These are phyloP conservation scores for Paracoccidioides lutzii DNA, from an alignment of 2,329 filamentous ascomycete genomes.

Conservation along the genomic window DNA sequence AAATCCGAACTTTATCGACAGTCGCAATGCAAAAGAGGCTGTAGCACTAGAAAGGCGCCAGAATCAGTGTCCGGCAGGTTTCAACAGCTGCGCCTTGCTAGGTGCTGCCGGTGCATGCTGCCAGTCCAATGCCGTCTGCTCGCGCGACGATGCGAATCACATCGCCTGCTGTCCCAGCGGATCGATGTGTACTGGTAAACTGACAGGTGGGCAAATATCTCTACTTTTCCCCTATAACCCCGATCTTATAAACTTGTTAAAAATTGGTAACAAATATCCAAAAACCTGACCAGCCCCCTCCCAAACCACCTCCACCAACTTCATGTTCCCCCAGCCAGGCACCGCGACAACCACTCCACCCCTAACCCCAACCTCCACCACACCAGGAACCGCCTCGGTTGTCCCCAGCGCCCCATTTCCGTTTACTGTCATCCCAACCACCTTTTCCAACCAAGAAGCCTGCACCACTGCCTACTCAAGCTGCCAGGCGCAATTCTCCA, in stretches of 20 bases:
- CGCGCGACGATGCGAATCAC: slow-evolving; percentile 42
- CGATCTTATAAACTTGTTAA: background rate
- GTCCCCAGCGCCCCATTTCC: slow-evolving; percentile 39
- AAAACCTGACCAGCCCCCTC: slow-evolving; percentile 11
- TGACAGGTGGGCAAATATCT: slow-evolving; percentile 21
- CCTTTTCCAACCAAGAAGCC: slow-evolving; percentile 37
- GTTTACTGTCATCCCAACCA: slow-evolving; percentile 41
- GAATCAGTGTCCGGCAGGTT: slow-evolving; percentile 38
- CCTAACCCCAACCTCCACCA: slow-evolving; percentile 7
- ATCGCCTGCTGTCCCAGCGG: slow-evolving; percentile 50
- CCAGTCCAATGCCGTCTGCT: slow-evolving; percentile 39
- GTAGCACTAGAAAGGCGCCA: slow-evolving; percentile 12
- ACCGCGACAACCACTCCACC: slow-evolving; percentile 19
- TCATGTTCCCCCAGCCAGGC: slow-evolving; percentile 24
- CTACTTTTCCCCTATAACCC: background rate
- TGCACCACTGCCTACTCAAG: slow-evolving; percentile 43
- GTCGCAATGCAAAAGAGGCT: slow-evolving; percentile 3
- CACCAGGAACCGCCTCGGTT: slow-evolving; percentile 25
- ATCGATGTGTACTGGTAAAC: slow-evolving; percentile 45
- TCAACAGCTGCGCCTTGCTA: slow-evolving; percentile 40
- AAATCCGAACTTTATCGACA: background rate
- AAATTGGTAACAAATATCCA: background rate
- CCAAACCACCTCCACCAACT: slow-evolving; percentile 14
- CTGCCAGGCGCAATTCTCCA: slow-evolving; percentile 37
- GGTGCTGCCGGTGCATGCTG: slow-evolving; percentile 46